Percentiles rank a stretch among this genome's conserved stretches.
Conservation (phyloP, 2,329 filamentous ascomycete species). For the Aspergillus alliaceus region DNA sequence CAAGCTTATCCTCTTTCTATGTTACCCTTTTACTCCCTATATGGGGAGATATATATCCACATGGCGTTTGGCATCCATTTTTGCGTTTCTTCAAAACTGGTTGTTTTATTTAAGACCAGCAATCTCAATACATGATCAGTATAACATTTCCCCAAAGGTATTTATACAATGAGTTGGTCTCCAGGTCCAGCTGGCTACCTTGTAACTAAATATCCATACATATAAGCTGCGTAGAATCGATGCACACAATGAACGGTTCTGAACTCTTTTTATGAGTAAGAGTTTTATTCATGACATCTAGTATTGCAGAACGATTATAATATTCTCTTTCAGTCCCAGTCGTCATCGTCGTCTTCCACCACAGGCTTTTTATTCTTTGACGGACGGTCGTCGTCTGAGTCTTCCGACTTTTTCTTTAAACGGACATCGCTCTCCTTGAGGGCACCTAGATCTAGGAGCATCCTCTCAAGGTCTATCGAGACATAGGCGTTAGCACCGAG, state of each 20-base stretch:
- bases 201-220: background rate
- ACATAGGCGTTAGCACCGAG: background rate
- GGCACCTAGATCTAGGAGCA: conserved; percentile 80
- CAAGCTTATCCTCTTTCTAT: too few species aligned
- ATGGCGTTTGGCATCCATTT: too few species aligned
- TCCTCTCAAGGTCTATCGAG: conserved; percentile 66
- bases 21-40: too few species aligned
- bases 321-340: conserved; percentile 54
- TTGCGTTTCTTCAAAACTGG: too few species aligned
- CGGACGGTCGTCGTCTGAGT: conserved; percentile 55
- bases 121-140: background rate
- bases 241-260: background rate
- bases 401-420: conserved; percentile 60
- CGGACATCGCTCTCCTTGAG: conserved; percentile 77
- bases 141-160: background rate
- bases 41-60: too few species aligned
- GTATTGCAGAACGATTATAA: background rate
- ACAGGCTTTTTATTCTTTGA: conserved; percentile 50
- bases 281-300: background rate
- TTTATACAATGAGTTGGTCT: background rate
- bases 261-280: background rate
- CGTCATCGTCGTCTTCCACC: conserved; percentile 52
- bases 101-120: background rate
- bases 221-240: background rate
- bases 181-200: background rate